phyloP scores from a whole-genome alignment of 208 protist species.

The Leishmania lainsoni region DNA sequence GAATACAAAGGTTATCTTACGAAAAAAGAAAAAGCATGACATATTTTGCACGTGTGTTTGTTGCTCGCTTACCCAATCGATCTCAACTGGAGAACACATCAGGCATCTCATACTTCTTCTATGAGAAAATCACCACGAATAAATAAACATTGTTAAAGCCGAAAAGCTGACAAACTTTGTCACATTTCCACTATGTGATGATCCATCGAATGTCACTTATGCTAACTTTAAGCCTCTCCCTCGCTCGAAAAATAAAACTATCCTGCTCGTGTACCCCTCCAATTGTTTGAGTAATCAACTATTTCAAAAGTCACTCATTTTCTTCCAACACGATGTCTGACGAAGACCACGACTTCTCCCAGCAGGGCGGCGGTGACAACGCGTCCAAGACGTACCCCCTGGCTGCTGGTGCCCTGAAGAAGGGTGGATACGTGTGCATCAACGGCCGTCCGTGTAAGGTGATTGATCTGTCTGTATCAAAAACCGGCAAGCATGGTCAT shows the following conservation, averaged over 20 bases:
- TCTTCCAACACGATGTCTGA: constrained; percentile 40
- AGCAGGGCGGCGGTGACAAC: constrained; percentile 63
- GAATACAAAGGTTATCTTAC: neutral
- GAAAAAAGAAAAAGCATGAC: neutral
- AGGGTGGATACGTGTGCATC: constrained; percentile 90
- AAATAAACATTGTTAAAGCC: neutral
- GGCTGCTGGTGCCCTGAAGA: constrained; percentile 89
- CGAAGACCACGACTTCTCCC: constrained; percentile 76
- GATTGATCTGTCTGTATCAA: constrained; percentile 98
- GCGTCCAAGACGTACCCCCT: constrained; percentile 88
- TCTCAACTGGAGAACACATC: neutral
- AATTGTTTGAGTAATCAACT: neutral
- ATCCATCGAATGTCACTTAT: neutral
- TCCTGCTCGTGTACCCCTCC: neutral
- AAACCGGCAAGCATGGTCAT: constrained; percentile 99
- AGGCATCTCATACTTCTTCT: neutral
- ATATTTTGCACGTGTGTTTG: neutral
- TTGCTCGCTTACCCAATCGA: neutral
- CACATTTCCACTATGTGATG: neutral
- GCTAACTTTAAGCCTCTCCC: neutral
- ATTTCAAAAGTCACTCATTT: neutral
- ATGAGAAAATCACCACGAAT: neutral
- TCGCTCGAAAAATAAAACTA: neutral
- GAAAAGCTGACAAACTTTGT: neutral
- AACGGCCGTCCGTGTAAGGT: constrained; percentile 97